These are phyloP conservation scores for Fusarium abutilonis DNA, from an alignment of 2,329 filamentous ascomycete species.

Conservation along the genomic window DNA sequence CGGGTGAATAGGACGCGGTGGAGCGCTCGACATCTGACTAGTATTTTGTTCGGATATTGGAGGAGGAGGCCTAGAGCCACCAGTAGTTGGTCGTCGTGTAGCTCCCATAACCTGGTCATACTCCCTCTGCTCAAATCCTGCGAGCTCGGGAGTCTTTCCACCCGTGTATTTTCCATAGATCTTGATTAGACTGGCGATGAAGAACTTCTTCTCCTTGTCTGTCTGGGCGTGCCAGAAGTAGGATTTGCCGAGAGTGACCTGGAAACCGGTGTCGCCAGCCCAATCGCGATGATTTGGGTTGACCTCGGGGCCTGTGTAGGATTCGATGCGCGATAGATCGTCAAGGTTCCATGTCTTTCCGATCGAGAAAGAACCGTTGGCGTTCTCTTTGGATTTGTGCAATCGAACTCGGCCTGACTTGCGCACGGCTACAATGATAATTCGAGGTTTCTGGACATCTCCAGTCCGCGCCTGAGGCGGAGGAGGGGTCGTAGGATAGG, in stretches of 20 bases:
- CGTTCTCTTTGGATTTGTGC: constrained; percentile 97
- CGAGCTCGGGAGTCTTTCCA: constrained; percentile 79
- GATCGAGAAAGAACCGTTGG: constrained; percentile 93
- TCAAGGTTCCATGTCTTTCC: constrained; percentile 98
- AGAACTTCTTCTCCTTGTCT: constrained; percentile 97
- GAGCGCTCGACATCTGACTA: constrained; percentile 26
- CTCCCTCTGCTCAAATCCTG: constrained; percentile 84
- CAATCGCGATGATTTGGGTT: constrained; percentile 72
- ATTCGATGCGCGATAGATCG: constrained; percentile 84
- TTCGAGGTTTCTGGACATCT: constrained; percentile 83
- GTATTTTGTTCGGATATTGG: constrained; percentile 43
- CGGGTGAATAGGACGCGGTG: constrained; percentile 34
- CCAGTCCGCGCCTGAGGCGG: constrained; percentile 77
- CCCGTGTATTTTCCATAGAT: constrained; percentile 97
- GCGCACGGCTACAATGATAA: constrained; percentile 93
- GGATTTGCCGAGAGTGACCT: constrained; percentile 88
- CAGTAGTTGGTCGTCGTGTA: constrained; percentile 53
- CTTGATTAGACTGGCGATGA: constrained; percentile 94
- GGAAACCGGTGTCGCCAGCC: constrained; percentile 85
- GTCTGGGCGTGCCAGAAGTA: constrained; percentile 98
- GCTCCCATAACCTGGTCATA: constrained; percentile 77
- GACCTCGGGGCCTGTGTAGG: constrained; percentile 73
- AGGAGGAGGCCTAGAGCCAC: constrained; percentile 40
- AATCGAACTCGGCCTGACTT: constrained; percentile 92
- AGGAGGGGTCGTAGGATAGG: constrained; percentile 83